A percentile compares a stretch with the other conserved stretches of the same genome.
These are phyloP conservation scores for Cystobasidium onofrii DNA, from an alignment of 768 basidiomycete species.

Conservation along the genomic window DNA sequence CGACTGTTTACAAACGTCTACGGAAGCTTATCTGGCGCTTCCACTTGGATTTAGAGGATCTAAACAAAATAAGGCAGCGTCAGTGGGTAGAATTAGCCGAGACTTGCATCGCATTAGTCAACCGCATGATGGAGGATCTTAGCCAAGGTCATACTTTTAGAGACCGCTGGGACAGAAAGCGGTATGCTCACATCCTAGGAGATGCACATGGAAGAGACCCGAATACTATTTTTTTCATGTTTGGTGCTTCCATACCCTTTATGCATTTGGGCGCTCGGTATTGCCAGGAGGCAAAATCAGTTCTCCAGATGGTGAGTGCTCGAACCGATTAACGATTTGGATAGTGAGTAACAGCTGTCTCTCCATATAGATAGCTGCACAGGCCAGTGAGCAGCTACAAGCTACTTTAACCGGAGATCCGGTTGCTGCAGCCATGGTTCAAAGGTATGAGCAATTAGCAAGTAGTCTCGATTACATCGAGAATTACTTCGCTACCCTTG, in stretches of 20 bases:
- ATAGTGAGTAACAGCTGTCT: background rate
- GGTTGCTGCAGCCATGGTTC: background rate
- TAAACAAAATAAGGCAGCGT: background rate
- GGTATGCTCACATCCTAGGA: background rate
- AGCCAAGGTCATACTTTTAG: background rate
- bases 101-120: background rate
- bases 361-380: background rate
- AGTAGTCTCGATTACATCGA: background rate
- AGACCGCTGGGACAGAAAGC: background rate
- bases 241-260: background rate
- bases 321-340: background rate
- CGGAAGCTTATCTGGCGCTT: background rate
- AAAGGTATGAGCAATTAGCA: background rate
- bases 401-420: background rate
- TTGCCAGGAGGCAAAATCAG: background rate
- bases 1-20: slow-evolving; percentile 9
- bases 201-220: background rate
- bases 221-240: background rate
- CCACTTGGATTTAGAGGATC: slow-evolving; percentile 21
- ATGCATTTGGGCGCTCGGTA: background rate
- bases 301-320: background rate
- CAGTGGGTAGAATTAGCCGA: background rate
- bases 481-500: background rate
- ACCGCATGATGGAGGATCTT: background rate
- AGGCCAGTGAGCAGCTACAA: background rate